Conservation (phyloP, 2,329 filamentous ascomycete genomes). For the Trichoderma citrinoviride region DNA sequence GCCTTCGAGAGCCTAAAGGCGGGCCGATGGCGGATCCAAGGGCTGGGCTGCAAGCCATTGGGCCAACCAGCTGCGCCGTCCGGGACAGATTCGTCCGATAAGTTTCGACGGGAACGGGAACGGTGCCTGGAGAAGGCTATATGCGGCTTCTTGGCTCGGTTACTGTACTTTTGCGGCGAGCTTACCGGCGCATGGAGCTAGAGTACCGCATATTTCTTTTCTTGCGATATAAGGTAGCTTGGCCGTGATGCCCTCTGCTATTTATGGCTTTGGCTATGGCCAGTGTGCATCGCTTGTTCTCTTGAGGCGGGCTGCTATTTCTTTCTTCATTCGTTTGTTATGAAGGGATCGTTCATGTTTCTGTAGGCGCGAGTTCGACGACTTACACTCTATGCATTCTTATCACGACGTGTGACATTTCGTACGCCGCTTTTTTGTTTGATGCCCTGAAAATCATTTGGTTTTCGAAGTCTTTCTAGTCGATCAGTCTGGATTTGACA, state of each 20-base stretch:
- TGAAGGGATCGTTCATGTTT: neutral
- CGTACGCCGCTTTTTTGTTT: neutral
- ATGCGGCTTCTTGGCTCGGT: slow-evolving; percentile 13
- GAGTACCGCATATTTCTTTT: neutral
- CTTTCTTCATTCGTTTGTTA: neutral
- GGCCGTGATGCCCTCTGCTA: neutral
- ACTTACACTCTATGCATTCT: neutral
- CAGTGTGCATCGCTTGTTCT: no score
- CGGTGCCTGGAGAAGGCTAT: slow-evolving; percentile 1
- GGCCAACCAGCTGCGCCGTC: slow-evolving; percentile 2
- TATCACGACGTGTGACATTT: slow-evolving; percentile 1
- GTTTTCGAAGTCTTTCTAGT: neutral
- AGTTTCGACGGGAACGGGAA: neutral
- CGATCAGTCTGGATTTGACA: neutral
- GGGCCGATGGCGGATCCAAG: slow-evolving; percentile 7
- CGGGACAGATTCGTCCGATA: slow-evolving; percentile 1
- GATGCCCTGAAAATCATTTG: neutral
- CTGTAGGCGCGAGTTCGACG: neutral
- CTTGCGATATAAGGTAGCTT: neutral
- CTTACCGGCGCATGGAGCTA: neutral
- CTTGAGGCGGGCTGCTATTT: no score
- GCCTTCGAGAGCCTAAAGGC: neutral
- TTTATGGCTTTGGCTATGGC: no score
- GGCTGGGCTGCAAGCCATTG: neutral
- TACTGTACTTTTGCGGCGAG: neutral